Percentiles rank a stretch among this genome's conserved stretches.
phyloP scores from a whole-genome alignment of 2,329 filamentous ascomycete species.

The Hypoxylon sp. region DNA sequence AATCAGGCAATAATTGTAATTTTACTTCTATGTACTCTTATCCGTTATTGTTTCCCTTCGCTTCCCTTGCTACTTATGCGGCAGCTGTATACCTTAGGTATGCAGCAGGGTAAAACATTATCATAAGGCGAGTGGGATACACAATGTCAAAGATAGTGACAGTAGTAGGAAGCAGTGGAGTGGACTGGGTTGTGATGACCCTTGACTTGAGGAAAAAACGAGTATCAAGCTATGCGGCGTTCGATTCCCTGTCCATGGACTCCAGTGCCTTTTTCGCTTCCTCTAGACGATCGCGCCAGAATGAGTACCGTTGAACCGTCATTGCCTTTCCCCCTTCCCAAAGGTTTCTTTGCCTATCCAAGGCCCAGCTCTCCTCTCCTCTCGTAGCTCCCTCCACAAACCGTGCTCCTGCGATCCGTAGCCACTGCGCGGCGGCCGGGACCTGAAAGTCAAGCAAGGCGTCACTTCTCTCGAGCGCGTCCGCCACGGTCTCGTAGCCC shows the following conservation, averaged over 20 bases:
- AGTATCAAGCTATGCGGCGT: neutral
- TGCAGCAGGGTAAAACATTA: too few relatives aligned
- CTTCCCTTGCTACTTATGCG: too few relatives aligned
- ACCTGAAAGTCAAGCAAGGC: conserved; percentile 24
- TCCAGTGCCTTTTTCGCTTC: neutral
- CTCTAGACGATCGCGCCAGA: conserved; percentile 12
- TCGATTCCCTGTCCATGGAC: too few relatives aligned
- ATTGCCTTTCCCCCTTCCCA: conserved; percentile 8
- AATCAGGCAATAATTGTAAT: too few relatives aligned
- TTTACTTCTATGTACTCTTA: too few relatives aligned
- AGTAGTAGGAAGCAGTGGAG: too few relatives aligned
- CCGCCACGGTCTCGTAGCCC: conserved; percentile 33
- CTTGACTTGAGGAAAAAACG: too few relatives aligned
- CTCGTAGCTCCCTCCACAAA: conserved; percentile 16
- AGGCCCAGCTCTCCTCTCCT: conserved; percentile 21
- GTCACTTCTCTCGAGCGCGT: conserved; percentile 29
- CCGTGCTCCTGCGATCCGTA: conserved; percentile 11
- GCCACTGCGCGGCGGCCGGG: conserved; percentile 21
- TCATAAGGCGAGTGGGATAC: too few relatives aligned
- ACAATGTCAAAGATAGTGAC: too few relatives aligned
- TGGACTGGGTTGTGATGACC: too few relatives aligned
- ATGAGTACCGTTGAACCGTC: conserved; percentile 14
- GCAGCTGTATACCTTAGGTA: too few relatives aligned
- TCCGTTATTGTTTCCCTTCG: too few relatives aligned
- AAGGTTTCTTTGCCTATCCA: conserved; percentile 14